Conservation (phyloP, 805 yeast genomes). For the Candida germanica region DNA sequence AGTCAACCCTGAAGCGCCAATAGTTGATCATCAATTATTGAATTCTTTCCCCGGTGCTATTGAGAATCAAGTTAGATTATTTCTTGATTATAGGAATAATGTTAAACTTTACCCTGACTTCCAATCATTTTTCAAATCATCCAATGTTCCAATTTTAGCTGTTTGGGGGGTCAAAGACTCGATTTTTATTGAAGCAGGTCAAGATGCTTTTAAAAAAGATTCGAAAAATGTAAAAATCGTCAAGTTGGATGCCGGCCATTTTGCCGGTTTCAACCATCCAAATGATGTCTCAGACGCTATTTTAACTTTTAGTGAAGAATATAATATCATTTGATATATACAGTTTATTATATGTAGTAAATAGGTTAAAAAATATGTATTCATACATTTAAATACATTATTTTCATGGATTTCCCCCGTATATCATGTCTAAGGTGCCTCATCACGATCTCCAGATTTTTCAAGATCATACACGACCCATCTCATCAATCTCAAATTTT, state of each 20-base stretch:
- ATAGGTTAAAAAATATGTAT: no score
- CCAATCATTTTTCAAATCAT: constrained; percentile 28
- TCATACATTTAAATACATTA: no score
- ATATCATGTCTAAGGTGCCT: no score
- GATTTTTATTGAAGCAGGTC: constrained; percentile 34
- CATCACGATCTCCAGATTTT: no score
- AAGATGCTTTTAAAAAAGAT: constrained; percentile 35
- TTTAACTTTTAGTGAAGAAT: constrained; percentile 14
- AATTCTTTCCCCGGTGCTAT: constrained; percentile 19
- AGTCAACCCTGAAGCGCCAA: constrained; percentile 31
- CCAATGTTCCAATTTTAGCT: constrained; percentile 32
- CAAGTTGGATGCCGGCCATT: constrained; percentile 36
- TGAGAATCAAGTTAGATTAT: constrained; percentile 30
- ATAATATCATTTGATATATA: constrained; percentile 1
- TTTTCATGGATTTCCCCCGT: no score
- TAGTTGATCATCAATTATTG: constrained; percentile 27
- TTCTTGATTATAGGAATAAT: constrained; percentile 35
- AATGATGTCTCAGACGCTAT: constrained; percentile 29
- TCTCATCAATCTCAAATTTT: background rate
- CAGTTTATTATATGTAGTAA: background rate
- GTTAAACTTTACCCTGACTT: constrained; percentile 33
- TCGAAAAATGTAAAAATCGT: constrained; percentile 23
- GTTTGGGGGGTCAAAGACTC: constrained; percentile 42
- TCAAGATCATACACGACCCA: background rate
- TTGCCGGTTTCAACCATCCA: constrained; percentile 30